These are phyloP conservation scores for Apiotrichum sp. DNA, from an alignment of 1,284 basidiomycete species.

Conservation along the genomic window DNA sequence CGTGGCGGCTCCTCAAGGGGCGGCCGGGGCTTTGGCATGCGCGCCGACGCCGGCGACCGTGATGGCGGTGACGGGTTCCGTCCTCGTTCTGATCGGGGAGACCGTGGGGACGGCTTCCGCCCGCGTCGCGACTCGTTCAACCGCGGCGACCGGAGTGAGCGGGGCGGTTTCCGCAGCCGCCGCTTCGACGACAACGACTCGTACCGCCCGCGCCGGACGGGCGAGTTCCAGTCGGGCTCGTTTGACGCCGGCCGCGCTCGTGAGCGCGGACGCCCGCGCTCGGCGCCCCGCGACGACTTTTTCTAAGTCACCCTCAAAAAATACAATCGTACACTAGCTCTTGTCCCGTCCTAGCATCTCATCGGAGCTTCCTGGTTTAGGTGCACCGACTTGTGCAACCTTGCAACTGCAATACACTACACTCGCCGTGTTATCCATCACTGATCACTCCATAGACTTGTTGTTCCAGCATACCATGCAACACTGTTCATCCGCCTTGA, in stretches of 20 bases:
- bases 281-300: too few relatives aligned
- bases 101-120: neutral
- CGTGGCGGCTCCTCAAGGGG: neutral
- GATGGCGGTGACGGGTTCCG: neutral
- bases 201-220: neutral
- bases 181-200: neutral
- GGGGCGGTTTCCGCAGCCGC: neutral
- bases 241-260: too few relatives aligned
- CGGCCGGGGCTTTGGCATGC: neutral
- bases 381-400: too few relatives aligned
- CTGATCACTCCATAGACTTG: conserved; percentile 1
- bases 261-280: too few relatives aligned
- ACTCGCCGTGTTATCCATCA: neutral
- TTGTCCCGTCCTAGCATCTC: too few relatives aligned
- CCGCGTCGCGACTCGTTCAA: neutral
- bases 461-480: neutral
- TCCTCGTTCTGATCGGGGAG: neutral
- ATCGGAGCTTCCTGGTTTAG: too few relatives aligned
- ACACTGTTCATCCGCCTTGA: neutral
- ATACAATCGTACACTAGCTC: too few relatives aligned
- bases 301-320: too few relatives aligned
- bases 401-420: too few relatives aligned
- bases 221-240: neutral
- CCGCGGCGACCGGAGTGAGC: too few relatives aligned
- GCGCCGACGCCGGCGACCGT: neutral